A percentile compares a stretch with the other conserved stretches of the same genome.
phyloP scores from a whole-genome alignment of 140 eudicot species.

The Flaveria floridana region DNA sequence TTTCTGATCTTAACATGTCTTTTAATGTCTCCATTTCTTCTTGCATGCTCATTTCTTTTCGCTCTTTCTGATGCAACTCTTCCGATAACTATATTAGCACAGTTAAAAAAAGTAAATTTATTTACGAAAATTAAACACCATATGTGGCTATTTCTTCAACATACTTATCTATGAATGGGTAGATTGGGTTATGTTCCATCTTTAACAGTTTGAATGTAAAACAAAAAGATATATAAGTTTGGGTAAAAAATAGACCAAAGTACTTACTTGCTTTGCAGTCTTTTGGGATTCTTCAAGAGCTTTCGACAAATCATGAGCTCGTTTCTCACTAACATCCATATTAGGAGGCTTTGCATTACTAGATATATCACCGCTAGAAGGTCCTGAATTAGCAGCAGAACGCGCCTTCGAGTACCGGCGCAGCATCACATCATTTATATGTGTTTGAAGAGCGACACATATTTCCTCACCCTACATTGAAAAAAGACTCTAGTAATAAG shows the following conservation, averaged over 20 bases:
- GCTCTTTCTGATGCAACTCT: slow-evolving; percentile 63
- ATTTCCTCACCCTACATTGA: slow-evolving; percentile 85
- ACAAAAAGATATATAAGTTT: neutral
- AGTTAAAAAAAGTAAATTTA: slow-evolving; percentile 4
- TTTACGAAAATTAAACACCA: slow-evolving; percentile 1
- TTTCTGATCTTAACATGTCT: slow-evolving; percentile 56
- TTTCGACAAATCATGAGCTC: slow-evolving; percentile 67
- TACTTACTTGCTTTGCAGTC: slow-evolving; percentile 64
- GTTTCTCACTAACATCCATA: slow-evolving; percentile 69
- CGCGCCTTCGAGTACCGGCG: slow-evolving; percentile 96
- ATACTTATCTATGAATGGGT: neutral
- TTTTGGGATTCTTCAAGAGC: slow-evolving; percentile 83
- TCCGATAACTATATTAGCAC: slow-evolving; percentile 55
- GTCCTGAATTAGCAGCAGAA: slow-evolving; percentile 45
- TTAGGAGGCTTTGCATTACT: slow-evolving; percentile 48
- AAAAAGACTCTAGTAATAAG: neutral
- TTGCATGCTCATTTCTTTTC: slow-evolving; percentile 49
- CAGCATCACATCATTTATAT: slow-evolving; percentile 94
- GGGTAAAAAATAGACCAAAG: neutral
- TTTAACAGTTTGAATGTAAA: neutral
- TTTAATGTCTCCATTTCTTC: slow-evolving; percentile 72
- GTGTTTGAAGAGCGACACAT: slow-evolving; percentile 99
- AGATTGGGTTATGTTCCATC: neutral
- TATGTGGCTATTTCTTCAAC: neutral
- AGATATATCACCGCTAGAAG: slow-evolving; percentile 51